Evolutionary conservation across 1,139 yeast species (phyloP).

Genomic region (Pichia sp.): DNA sequence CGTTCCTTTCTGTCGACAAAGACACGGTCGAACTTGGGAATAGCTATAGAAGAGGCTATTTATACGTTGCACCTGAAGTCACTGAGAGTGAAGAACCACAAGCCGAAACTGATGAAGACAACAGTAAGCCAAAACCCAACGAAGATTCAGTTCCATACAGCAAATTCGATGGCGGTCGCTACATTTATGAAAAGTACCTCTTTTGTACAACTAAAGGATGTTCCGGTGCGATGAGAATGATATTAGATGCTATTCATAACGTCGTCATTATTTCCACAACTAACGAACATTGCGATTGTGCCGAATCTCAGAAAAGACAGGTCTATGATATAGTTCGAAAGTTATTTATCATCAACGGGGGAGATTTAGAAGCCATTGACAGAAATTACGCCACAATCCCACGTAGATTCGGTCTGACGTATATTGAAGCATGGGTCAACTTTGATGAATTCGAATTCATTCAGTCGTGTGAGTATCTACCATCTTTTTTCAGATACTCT

Average conservation of each 20-base stretch:
- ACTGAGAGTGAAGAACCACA: too few relatives aligned
- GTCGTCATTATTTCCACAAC: constrained; percentile 11
- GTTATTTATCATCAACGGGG: constrained; percentile 11
- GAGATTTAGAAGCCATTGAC: constrained; percentile 14
- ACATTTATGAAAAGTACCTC: constrained; percentile 12
- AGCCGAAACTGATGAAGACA: not conserved
- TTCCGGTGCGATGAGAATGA: constrained; percentile 13
- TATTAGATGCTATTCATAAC: constrained; percentile 17
- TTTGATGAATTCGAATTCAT: constrained; percentile 3
- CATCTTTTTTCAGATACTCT: constrained; percentile 6
- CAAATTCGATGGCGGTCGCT: not conserved
- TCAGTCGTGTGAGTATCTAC: constrained; percentile 5
- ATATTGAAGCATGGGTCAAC: constrained; percentile 14
- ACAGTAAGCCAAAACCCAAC: not conserved
- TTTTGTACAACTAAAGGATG: constrained; percentile 11
- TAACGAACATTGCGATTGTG: constrained; percentile 15
- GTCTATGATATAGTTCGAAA: constrained; percentile 18
- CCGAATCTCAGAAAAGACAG: constrained; percentile 14
- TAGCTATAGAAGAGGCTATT: not conserved
- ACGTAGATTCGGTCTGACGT: constrained; percentile 17
- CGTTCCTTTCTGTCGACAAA: constrained; percentile 8
- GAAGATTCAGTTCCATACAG: not conserved
- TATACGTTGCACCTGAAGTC: not conserved
- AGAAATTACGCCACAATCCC: constrained; percentile 12
- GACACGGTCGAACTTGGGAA: not conserved